phyloP scores from a whole-genome alignment of 345 rosid genomes.

The Leavenworthia alabamica region DNA sequence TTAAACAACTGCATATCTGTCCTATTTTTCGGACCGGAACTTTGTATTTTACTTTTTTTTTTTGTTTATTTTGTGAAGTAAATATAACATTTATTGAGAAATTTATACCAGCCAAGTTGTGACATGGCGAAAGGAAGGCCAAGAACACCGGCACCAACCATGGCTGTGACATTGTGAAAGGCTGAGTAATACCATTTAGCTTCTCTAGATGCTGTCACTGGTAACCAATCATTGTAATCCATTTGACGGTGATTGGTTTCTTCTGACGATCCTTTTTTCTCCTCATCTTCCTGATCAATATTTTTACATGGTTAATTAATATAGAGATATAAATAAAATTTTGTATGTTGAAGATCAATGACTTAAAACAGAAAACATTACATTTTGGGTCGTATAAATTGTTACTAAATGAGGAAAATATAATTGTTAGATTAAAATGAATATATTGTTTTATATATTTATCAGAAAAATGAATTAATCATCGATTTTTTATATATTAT shows the following conservation, averaged over 20 bases:
- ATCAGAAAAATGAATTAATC: too few relatives aligned
- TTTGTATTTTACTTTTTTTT: too few relatives aligned
- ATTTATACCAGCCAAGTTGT: constrained; percentile 71
- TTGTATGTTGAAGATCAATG: background rate
- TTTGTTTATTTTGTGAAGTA: constrained; percentile 1
- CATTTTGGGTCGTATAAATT: background rate
- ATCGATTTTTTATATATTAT: too few relatives aligned
- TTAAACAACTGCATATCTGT: too few relatives aligned
- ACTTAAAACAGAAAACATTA: background rate
- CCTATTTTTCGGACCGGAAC: too few relatives aligned
- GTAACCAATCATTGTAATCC: constrained; percentile 68
- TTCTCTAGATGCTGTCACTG: constrained; percentile 56
- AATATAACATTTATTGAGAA: background rate
- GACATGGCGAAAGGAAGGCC: constrained; percentile 84
- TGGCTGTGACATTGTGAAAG: constrained; percentile 89
- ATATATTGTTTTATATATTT: too few relatives aligned
- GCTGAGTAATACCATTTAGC: constrained; percentile 89
- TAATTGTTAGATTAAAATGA: too few relatives aligned
- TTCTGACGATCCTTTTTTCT: constrained; percentile 12
- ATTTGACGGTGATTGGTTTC: constrained; percentile 34
- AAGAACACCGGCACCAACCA: constrained; percentile 90
- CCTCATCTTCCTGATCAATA: constrained; percentile 17
- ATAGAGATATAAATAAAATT: background rate
- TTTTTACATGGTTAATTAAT: background rate
- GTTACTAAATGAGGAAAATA: background rate